phyloP scores from a whole-genome alignment of 129 eudicot species.

The Helichrysum umbraculigerum region DNA sequence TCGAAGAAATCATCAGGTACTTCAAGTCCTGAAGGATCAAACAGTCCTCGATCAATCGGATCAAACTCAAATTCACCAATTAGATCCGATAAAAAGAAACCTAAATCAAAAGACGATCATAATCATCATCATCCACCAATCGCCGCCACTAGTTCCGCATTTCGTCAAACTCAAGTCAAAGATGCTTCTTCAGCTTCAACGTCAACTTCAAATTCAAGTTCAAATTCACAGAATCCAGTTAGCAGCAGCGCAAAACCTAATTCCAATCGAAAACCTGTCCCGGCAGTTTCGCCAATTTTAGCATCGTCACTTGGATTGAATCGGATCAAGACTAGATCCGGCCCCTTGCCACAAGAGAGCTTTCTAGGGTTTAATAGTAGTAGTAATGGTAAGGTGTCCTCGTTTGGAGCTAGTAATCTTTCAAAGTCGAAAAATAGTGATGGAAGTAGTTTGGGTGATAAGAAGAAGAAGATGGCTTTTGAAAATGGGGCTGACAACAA shows the following conservation, averaged over 20 bases:
- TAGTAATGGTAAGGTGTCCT: constrained; percentile 22
- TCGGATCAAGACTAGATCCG: constrained; percentile 97
- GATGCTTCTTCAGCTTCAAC: constrained; percentile 17
- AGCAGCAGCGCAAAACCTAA: constrained; percentile 6
- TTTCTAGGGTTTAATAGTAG: constrained; percentile 63
- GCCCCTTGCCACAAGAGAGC: constrained; percentile 94
- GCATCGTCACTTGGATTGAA: constrained; percentile 91
- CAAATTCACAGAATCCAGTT: background rate
- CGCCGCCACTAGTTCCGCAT: constrained; percentile 26
- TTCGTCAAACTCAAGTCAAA: constrained; percentile 40
- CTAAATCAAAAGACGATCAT: constrained; percentile 38
- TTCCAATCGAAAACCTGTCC: constrained; percentile 35
- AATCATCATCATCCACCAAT: constrained; percentile 27
- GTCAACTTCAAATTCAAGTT: background rate
- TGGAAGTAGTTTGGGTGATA: constrained; percentile 19
- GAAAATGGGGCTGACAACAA: constrained; percentile 37
- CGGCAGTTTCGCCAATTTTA: constrained; percentile 70
- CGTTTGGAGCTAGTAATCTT: constrained; percentile 69
- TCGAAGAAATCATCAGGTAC: constrained; percentile 70
- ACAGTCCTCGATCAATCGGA: constrained; percentile 80
- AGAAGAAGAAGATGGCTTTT: background rate
- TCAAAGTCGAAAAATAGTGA: constrained; percentile 44
- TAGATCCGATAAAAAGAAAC: constrained; percentile 31
- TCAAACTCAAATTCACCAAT: constrained; percentile 59
- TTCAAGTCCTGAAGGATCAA: constrained; percentile 90